phyloP scores from a whole-genome alignment of 371 early-diverging fungal genomes.

The Entomophthora muscae region DNA sequence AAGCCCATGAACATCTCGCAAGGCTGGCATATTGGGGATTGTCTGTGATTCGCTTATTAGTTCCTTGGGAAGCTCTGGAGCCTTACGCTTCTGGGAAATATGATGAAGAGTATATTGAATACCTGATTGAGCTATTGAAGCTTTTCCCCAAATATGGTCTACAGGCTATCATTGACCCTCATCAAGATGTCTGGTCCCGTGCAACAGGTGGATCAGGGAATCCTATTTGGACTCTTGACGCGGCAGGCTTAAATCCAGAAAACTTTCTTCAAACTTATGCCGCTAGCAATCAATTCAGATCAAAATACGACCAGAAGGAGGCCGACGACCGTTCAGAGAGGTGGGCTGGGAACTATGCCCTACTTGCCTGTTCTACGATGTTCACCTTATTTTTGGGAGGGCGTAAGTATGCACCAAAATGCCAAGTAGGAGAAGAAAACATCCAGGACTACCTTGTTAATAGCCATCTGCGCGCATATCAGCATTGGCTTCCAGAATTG shows the following conservation, averaged over 20 bases:
- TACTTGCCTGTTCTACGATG: conserved; percentile 64
- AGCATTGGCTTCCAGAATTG: conserved; percentile 15
- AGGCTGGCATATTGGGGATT: conserved; percentile 61
- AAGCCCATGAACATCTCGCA: conserved; percentile 62
- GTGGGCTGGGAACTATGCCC: conserved; percentile 73
- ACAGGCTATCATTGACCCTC: conserved; percentile 64
- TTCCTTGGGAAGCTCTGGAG: conserved; percentile 82
- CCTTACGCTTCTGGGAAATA: conserved; percentile 65
- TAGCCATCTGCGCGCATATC: conserved; percentile 34
- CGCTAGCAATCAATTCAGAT: conserved; percentile 11
- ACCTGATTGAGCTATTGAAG: conserved; percentile 40
- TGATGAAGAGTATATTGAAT: conserved; percentile 67
- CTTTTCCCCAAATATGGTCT: conserved; percentile 45
- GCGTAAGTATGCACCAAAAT: conserved; percentile 33
- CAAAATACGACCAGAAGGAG: background rate
- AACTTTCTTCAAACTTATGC: conserved; percentile 46
- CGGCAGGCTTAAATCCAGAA: conserved; percentile 46
- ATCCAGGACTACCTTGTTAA: conserved; percentile 52
- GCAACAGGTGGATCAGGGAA: conserved; percentile 70
- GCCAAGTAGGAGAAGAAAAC: conserved; percentile 21
- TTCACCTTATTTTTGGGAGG: conserved; percentile 74
- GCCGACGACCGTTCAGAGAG: conserved; percentile 11
- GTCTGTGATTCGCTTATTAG: conserved; percentile 50
- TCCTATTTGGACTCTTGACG: conserved; percentile 68
- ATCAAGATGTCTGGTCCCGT: conserved; percentile 61